Evolutionary conservation across 257 asterid species (phyloP).

Genomic region (Solanum pimpinellifolium): DNA sequence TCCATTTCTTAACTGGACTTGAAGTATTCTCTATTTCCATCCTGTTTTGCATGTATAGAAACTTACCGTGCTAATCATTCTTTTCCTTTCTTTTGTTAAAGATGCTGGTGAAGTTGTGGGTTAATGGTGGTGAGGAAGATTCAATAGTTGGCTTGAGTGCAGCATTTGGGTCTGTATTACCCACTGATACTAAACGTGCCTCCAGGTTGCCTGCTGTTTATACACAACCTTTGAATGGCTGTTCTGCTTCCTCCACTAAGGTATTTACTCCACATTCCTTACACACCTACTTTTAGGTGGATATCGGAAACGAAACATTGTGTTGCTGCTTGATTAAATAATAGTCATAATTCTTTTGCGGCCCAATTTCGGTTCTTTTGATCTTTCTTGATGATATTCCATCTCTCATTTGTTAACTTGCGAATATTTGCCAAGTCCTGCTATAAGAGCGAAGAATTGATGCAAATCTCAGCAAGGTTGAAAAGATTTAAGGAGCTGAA

Average conservation of each 20-base stretch:
- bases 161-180: conserved; percentile 66
- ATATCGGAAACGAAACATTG: background rate
- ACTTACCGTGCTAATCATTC: background rate
- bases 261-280: conserved; percentile 18
- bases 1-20: background rate
- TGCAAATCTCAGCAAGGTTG: background rate
- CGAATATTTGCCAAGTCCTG: background rate
- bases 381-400: background rate
- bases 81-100: conserved; percentile 9
- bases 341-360: background rate
- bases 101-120: conserved; percentile 67
- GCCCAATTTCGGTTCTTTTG: background rate
- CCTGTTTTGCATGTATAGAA: background rate
- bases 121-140: conserved; percentile 47
- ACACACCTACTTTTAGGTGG: background rate
- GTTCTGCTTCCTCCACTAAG: conserved; percentile 47
- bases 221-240: conserved; percentile 51
- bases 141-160: conserved; percentile 55
- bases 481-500: background rate
- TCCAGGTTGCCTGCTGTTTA: conserved; percentile 33
- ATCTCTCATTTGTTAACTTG: background rate
- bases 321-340: background rate
- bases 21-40: background rate
- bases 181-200: conserved; percentile 36
- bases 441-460: background rate